Conservation (phyloP, 192 early-diverging fungal species). For the Rhizophagus clarus region DNA sequence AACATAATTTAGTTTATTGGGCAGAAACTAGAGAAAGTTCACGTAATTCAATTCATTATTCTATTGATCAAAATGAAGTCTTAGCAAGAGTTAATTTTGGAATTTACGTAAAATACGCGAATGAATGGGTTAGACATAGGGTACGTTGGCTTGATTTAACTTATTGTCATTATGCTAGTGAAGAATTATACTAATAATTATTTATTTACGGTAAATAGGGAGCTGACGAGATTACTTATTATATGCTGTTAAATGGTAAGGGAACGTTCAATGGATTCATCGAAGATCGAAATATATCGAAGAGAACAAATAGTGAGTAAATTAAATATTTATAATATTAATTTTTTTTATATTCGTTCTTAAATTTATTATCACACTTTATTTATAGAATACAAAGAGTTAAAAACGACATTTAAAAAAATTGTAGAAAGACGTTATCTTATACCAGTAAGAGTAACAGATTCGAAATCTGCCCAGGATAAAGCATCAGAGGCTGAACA, state of each 20-base stretch:
- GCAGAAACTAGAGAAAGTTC: constrained; percentile 62
- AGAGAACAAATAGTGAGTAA: constrained; percentile 10
- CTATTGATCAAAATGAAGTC: constrained; percentile 54
- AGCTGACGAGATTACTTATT: constrained; percentile 25
- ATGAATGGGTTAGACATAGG: background rate
- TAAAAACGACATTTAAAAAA: constrained; percentile 43
- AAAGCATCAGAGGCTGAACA: constrained; percentile 64
- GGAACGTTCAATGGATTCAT: constrained; percentile 31
- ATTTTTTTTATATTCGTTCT: background rate
- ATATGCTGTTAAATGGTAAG: constrained; percentile 37
- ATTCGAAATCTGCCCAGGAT: constrained; percentile 63
- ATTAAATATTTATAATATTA: background rate
- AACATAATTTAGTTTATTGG: constrained; percentile 79
- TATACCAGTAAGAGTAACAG: constrained; percentile 56
- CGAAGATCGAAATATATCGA: constrained; percentile 27
- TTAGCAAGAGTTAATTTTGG: constrained; percentile 48
- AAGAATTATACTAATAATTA: too few relatives aligned
- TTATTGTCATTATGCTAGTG: background rate
- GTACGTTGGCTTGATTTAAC: constrained; percentile 20
- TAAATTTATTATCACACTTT: constrained; percentile 3
- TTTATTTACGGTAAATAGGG: background rate
- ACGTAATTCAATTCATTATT: constrained; percentile 72
- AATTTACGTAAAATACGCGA: constrained; percentile 6
- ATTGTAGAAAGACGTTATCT: constrained; percentile 68
- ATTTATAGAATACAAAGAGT: constrained; percentile 19